These are phyloP conservation scores for Angomonas deanei DNA, from an alignment of 208 protist genomes.

Conservation along the genomic window DNA sequence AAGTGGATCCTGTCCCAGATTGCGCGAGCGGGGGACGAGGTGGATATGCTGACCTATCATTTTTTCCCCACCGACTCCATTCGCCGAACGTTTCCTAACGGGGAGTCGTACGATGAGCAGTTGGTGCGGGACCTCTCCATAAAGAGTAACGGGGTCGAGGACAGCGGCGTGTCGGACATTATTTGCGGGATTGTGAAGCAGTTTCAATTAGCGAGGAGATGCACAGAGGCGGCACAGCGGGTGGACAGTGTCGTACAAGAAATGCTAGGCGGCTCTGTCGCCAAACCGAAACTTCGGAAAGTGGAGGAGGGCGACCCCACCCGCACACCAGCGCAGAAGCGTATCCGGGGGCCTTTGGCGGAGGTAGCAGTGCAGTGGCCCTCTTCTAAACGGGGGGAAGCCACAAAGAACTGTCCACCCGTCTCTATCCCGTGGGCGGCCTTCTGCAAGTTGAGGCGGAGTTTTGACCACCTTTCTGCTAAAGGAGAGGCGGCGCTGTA, in stretches of 20 bases:
- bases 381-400: constrained; percentile 6
- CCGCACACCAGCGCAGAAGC: constrained; percentile 36
- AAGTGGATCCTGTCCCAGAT: constrained; percentile 87
- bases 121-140: constrained; percentile 75
- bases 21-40: constrained; percentile 30
- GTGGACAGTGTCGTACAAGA: constrained; percentile 28
- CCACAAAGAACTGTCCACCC: constrained; percentile 5
- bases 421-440: constrained; percentile 69
- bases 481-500: constrained; percentile 22
- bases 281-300: constrained; percentile 25
- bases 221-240: constrained; percentile 29
- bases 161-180: constrained; percentile 20
- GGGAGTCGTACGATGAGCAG: constrained; percentile 69
- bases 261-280: constrained; percentile 17
- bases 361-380: constrained; percentile 52
- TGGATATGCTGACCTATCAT: constrained; percentile 15
- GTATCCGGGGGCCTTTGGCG: constrained; percentile 43
- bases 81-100: background rate
- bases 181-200: constrained; percentile 29
- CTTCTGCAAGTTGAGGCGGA: constrained; percentile 55
- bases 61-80: constrained; percentile 37
- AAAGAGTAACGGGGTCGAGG: constrained; percentile 53
- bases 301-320: constrained; percentile 33
- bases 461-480: constrained; percentile 43
- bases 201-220: constrained; percentile 54